Evolutionary conservation across 495 filamentous ascomycete species (phyloP).

Genomic region (Delitschia confertaspora): DNA sequence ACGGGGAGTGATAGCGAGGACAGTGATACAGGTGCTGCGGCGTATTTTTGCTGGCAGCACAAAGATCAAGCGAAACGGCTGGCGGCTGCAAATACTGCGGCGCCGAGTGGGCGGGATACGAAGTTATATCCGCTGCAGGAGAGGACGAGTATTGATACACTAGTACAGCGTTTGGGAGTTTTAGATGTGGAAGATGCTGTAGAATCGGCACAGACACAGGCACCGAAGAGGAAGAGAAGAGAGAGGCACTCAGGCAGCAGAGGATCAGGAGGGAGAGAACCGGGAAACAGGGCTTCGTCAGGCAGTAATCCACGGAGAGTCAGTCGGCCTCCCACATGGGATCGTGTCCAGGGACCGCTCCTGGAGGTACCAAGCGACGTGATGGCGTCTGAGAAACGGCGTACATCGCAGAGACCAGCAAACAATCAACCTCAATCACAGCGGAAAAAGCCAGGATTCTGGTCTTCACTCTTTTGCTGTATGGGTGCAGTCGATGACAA

Average conservation of each 20-base stretch:
- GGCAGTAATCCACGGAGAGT: constrained; percentile 8
- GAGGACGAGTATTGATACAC: constrained; percentile 71
- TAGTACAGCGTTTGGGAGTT: constrained; percentile 69
- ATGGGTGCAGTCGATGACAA: constrained; percentile 28
- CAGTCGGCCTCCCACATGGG: constrained; percentile 31
- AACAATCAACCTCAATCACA: constrained; percentile 1
- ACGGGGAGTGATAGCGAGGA: constrained; percentile 36
- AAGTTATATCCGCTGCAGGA: constrained; percentile 41
- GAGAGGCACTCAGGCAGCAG: constrained; percentile 11
- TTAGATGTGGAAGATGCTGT: constrained; percentile 49
- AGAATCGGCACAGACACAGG: neutral
- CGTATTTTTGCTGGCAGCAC: constrained; percentile 88
- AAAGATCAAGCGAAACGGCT: constrained; percentile 64
- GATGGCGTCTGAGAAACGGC: constrained; percentile 9
- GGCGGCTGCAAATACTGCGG: constrained; percentile 14
- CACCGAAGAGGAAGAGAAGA: constrained; percentile 4
- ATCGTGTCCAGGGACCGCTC: constrained; percentile 36
- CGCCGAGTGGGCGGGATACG: constrained; percentile 16
- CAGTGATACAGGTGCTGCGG: constrained; percentile 39
- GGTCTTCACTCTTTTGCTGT: constrained; percentile 30
- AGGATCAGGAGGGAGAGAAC: constrained; percentile 21
- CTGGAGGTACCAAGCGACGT: constrained; percentile 31
- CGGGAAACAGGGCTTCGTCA: constrained; percentile 25
- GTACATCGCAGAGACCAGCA: constrained; percentile 2
- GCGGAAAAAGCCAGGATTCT: constrained; percentile 30